These are phyloP conservation scores for Chytridium lagenaria DNA, from an alignment of 371 early-diverging fungal genomes.

Conservation along the genomic window DNA sequence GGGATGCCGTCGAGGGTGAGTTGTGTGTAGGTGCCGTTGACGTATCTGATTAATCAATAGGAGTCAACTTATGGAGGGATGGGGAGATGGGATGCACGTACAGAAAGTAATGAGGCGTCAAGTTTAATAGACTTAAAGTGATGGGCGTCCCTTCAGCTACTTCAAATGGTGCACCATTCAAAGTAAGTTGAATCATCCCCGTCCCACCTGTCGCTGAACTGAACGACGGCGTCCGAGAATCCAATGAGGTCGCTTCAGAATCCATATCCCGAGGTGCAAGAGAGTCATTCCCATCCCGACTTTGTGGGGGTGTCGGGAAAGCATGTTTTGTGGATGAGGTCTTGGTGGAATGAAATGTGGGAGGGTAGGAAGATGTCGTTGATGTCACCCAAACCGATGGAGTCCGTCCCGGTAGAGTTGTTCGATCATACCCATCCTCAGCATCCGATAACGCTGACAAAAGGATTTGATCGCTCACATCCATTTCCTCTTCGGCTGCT, in stretches of 20 bases:
- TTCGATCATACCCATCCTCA: not conserved
- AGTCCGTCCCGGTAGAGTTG: not conserved
- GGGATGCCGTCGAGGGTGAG: not conserved
- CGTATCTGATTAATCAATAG: not conserved
- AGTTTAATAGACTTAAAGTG: not conserved
- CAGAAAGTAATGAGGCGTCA: not conserved
- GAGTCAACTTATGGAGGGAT: not conserved
- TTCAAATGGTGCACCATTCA: conserved; percentile 7
- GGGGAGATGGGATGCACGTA: not conserved
- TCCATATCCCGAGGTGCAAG: not conserved
- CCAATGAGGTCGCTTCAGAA: not conserved
- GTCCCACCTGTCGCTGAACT: not conserved
- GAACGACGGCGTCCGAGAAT: not conserved
- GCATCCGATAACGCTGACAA: not conserved
- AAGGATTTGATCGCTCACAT: not conserved
- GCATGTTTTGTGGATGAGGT: not conserved
- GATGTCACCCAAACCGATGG: not conserved
- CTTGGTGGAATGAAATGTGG: not conserved
- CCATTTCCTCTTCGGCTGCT: not conserved
- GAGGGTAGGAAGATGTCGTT: not conserved
- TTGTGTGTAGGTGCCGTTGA: not conserved
- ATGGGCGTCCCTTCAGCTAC: not conserved
- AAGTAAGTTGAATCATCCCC: not conserved
- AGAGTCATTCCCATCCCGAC: not conserved
- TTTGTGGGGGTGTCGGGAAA: conserved; percentile 2